Base-by-base conservation (phyloP, 176 grass and related monocot genomes). In the Chloris gayana region DNA sequence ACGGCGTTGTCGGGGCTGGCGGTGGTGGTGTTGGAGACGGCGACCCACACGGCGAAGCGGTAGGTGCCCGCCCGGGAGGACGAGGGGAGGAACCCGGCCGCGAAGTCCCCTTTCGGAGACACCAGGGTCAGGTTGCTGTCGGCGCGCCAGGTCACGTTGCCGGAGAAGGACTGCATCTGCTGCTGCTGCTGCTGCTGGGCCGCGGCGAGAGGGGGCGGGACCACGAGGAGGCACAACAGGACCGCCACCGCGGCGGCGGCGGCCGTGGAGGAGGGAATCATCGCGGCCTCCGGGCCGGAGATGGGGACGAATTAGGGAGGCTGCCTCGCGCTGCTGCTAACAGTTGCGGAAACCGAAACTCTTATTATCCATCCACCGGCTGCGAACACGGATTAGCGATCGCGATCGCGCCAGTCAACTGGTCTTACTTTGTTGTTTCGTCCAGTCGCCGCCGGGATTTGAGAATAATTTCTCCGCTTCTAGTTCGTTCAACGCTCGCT, bases 11-110 rank as follows among this genome's bases (percentile, higher is more conserved):
- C 15, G 0, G 14, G 5, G 9, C 15, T 49, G 18, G 13, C 3
- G 44, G 68, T 37, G 9, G 14, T 31, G 41, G 68, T 2, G 65
- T 44, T 59, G 56, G 44, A 27, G 22, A 30, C 45, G 12, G 58
- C 59, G 32, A 97, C 85, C 94, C 91, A 94, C 54, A 94, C 85
- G 67, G 89, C 78, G 73, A 97, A 97, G 47, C 64, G 56, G 82
- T 39, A 94, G 11, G 6, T 75, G 27, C 4, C 18, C 7, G 21
- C 1, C 5, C 75, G 22, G 2, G 82, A 54, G 21, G 9, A 0
- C 18, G 65, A 29, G 22, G 3, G 29, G 71, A 41, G 0, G 87
- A 94, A 94, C 5, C 94, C 94, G 71, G 94, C 94, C 37, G 82
- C 85, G 76, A 94, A 94, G 82, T 47, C 70, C 17, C 69, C 1